A percentile compares a stretch with the other conserved stretches of the same genome.
Conservation (phyloP, 2,329 filamentous ascomycete species). For the Verticillium dahliae region DNA sequence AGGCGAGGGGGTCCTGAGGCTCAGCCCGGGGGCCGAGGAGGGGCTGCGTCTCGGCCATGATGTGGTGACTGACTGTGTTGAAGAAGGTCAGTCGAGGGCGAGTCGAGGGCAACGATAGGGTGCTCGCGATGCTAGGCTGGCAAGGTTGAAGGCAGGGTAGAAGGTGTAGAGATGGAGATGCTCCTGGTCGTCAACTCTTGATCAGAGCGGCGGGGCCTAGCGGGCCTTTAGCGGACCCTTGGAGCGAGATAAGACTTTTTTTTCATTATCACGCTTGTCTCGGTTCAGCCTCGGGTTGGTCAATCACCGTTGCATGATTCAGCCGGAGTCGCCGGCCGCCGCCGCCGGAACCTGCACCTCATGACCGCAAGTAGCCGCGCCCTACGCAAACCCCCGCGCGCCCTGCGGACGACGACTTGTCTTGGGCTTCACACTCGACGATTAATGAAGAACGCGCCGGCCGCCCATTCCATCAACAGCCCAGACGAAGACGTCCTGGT, state of each 20-base stretch:
- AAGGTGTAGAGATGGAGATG: too few species aligned
- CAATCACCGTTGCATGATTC: background rate
- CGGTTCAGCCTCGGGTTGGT: background rate
- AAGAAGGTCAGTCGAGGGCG: background rate
- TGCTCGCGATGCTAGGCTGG: background rate
- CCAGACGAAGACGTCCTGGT: too few species aligned
- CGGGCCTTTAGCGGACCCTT: background rate
- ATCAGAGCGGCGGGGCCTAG: background rate
- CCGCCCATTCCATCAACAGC: too few species aligned
- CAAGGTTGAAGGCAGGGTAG: background rate
- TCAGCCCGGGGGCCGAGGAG: background rate
- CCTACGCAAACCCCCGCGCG: background rate
- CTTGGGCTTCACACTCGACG: background rate
- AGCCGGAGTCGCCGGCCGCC: background rate
- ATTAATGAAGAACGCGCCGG: background rate
- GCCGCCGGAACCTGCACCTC: background rate
- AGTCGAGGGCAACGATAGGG: too few species aligned
- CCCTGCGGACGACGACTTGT: background rate
- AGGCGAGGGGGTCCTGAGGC: background rate
- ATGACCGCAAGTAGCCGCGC: background rate
- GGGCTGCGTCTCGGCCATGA: background rate
- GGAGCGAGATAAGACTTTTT: background rate
- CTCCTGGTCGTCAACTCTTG: background rate
- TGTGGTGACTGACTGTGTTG: background rate
- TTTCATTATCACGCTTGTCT: background rate